A percentile compares a stretch with the other conserved stretches of the same genome.
phyloP scores from a whole-genome alignment of 371 early-diverging fungal genomes.

The Apophysomyces sp. region DNA sequence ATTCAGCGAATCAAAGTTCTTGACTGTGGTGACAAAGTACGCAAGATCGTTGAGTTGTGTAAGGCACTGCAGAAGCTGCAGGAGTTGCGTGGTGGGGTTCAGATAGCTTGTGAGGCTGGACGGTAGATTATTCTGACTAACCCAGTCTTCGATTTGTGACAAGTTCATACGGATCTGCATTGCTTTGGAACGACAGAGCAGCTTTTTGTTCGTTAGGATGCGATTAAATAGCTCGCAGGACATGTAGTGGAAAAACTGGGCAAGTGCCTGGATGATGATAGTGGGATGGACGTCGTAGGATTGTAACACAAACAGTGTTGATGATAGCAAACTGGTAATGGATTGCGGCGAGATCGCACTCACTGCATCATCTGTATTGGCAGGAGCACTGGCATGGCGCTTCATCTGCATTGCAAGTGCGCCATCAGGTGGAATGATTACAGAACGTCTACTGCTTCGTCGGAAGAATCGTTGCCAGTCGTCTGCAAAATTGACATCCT shows the following conservation, averaged over 20 bases:
- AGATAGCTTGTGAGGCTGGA: conserved; percentile 44
- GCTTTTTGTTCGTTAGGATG: conserved; percentile 72
- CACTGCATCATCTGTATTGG: neutral
- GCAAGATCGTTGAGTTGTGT: conserved; percentile 65
- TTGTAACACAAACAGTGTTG: conserved; percentile 60
- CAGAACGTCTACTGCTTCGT: conserved; percentile 13
- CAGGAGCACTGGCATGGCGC: conserved; percentile 10
- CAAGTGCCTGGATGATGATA: conserved; percentile 50
- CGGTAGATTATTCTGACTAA: conserved; percentile 59
- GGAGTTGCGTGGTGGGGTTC: conserved; percentile 70
- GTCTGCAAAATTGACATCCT: conserved; percentile 60
- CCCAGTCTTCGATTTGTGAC: conserved; percentile 83
- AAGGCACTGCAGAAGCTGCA: conserved; percentile 81
- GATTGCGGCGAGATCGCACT: conserved; percentile 50
- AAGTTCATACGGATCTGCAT: conserved; percentile 85
- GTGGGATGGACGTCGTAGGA: conserved; percentile 66
- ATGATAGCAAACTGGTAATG: conserved; percentile 62
- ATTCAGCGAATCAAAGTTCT: conserved; percentile 64
- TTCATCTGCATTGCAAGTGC: conserved; percentile 11
- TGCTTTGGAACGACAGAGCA: conserved; percentile 79
- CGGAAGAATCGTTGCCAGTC: conserved; percentile 53
- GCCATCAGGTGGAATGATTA: conserved; percentile 12
- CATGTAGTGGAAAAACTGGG: conserved; percentile 75
- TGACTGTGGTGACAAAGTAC: conserved; percentile 70
- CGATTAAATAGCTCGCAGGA: conserved; percentile 82